Evolutionary conservation across 768 basidiomycete genomes (phyloP).

Genomic region (Omphalotus guepiniiformis): DNA sequence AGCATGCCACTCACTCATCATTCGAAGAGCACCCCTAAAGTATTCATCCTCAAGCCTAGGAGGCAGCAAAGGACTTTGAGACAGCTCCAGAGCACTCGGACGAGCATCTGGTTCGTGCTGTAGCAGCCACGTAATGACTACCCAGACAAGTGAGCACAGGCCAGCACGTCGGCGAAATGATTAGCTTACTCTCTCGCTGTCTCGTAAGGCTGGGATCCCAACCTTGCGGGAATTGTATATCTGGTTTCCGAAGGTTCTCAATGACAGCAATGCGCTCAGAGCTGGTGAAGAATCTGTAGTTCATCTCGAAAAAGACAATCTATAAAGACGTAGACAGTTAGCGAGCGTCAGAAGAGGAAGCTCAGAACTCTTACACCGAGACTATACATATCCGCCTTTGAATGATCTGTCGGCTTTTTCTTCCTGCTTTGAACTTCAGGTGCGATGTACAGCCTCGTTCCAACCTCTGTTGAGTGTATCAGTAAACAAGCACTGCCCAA

Average conservation of each 20-base stretch:
- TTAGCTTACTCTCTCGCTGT: constrained; percentile 64
- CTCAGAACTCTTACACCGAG: constrained; percentile 49
- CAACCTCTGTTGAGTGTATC: constrained; percentile 55
- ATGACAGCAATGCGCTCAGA: constrained; percentile 83
- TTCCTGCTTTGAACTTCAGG: constrained; percentile 76
- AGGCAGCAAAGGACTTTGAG: constrained; percentile 74
- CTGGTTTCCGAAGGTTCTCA: constrained; percentile 68
- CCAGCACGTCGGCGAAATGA: neutral
- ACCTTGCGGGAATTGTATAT: constrained; percentile 68
- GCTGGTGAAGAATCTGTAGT: constrained; percentile 74
- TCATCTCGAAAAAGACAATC: constrained; percentile 99
- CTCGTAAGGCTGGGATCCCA: constrained; percentile 63
- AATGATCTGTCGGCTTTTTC: constrained; percentile 63
- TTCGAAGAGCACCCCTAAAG: constrained; percentile 71
- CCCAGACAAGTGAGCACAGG: constrained; percentile 2
- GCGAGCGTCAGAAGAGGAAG: neutral
- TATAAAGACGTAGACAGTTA: constrained; percentile 23
- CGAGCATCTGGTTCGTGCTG: constrained; percentile 77
- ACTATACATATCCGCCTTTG: constrained; percentile 93
- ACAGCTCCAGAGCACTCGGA: constrained; percentile 79
- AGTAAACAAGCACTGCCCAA: neutral
- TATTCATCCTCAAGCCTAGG: constrained; percentile 78
- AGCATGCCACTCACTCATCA: constrained; percentile 52
- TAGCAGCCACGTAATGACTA: constrained; percentile 78
- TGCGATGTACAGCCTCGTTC: constrained; percentile 88